phyloP scores from a whole-genome alignment of 176 grass and related monocot genomes.

The Pharus latifolius region DNA sequence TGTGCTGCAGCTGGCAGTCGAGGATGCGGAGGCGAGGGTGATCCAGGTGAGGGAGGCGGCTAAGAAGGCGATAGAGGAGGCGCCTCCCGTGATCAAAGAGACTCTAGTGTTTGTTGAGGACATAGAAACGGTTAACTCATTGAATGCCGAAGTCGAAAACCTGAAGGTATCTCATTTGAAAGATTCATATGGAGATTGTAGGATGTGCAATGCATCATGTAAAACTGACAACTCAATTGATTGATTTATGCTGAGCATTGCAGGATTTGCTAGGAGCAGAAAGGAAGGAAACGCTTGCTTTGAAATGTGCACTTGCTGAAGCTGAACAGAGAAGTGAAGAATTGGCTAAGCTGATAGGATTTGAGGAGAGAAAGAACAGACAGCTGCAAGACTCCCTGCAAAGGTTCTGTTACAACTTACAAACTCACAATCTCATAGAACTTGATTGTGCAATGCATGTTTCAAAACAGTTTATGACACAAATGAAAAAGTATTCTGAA shows the following conservation, averaged over 20 bases:
- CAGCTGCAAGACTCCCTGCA: conserved; percentile 32
- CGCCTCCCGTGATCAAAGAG: conserved; percentile 35
- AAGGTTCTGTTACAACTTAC: conserved; percentile 11
- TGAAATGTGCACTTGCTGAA: conserved; percentile 25
- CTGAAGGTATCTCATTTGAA: conserved; percentile 34
- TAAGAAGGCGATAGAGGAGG: conserved; percentile 28
- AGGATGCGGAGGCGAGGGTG: conserved; percentile 28
- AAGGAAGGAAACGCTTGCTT: conserved; percentile 17
- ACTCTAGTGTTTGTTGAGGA: conserved; percentile 28
- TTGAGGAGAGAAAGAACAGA: conserved; percentile 33
- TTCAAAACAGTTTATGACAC: neutral
- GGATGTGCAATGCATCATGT: neutral
- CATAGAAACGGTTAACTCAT: conserved; percentile 16
- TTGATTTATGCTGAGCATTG: neutral
- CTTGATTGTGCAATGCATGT: neutral
- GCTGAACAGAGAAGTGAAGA: conserved; percentile 38
- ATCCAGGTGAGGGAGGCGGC: conserved; percentile 26
- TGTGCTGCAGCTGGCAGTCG: conserved; percentile 40
- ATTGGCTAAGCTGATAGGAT: conserved; percentile 30
- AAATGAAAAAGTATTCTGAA: neutral
- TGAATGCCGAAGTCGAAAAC: conserved; percentile 11
- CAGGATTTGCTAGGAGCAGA: conserved; percentile 43
- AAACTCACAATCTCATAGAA: neutral
- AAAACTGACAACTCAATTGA: neutral
- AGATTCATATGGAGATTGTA: neutral